Base-by-base conservation (phyloP, 164 flowering plant genomes). In the Berberis vulgaris region DNA sequence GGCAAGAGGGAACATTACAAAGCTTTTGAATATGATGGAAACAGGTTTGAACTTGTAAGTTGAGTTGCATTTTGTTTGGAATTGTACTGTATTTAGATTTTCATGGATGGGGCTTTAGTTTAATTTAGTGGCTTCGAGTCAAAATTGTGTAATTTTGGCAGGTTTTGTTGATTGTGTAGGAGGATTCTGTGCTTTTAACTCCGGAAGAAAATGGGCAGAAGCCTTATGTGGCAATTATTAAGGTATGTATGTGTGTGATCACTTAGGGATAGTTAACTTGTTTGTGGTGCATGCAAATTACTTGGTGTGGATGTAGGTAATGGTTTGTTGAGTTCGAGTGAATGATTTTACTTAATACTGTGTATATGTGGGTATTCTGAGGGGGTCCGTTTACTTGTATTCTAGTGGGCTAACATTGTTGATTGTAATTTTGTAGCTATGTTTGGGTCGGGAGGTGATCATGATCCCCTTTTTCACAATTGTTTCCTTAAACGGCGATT, bases 191-290 rank as follows among this genome's bases (percentile, higher is more conserved):
- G 55, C 89, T 94, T 65, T 63, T 88, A 55, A 79, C 79, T 64
- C 96, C 98, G 0, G 97, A 87, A 72, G 87, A 83, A 52, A 49
- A 43, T 41, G 64, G 71, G 12, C 91, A 84, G 66, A 94, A 94
- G 72, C 98, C 98, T 45, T 91, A 94, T 74, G 98, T 94, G 26
- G 98, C 97, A 54, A 94, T 94, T 56, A 88, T 94, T 39, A 91
- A 93, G 98, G 98, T 87, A 26, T 26, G 0, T 26, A 26, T 26
- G 10, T 52, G 26, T 52, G 54, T 10, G 54, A 4, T 52, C 10
- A 47, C 10, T 47, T 6, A 8, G 10, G 8, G 54, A 3, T 7
- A 50, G 8, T 50, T 50, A 2, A 5, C 12, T 50, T 50, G 54
- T 50, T 50, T 46, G 1, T 46, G 49, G 49, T 26, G 26, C 26